Evolutionary conservation across 2,329 filamentous ascomycete genomes (phyloP), one percentile per base, ranked within the genome.

Genomic region (Blastomyces parvus): DNA sequence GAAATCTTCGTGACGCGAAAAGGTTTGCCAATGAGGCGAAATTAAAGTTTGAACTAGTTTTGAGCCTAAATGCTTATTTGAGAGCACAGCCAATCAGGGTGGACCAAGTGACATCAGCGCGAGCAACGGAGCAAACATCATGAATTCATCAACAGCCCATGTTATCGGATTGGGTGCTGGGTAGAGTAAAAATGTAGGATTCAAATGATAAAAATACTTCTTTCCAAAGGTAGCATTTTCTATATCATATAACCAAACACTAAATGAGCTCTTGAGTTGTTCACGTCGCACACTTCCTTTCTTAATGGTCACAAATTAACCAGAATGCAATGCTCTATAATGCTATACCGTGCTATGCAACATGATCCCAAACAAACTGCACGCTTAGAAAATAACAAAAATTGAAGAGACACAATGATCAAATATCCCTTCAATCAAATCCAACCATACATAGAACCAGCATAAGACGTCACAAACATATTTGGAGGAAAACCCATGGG

Each of bases 281-380:
- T 33, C 33, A 55, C 11, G 17, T 17, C n/a, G 30, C 50, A 53
- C 17, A 14, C 27, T 19, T 36, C 14, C 14, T 3, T 9, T 4
- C 30, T 17, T 11, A n/a, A 55, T 14, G 30, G 2, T 2, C 33
- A 33, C 36, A 5, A 55, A 7, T n/a, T 22, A 9, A 33, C 27
- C 9, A 19, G 27, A 33, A 19, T 36, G 25, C 2, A 8, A 33
- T 4, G 13, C 25, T 50, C 22, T 27, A 25, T 50, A 2, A 52
- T 52, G n/a, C 48, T 13, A 27, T 22, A 69, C 73, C 72, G 67
- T 62, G 72, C 72, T 74, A 75, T 75, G 72, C 71, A 65, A 70
- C 68, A 69, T 61, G 17, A 52, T 38, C 42, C 27, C 25, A 55
- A 33, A 36, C 17, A 19, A 55, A 36, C 46, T 25, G 22, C 46